Evolutionary conservation across 495 filamentous ascomycete species (phyloP), one percentile per base, ranked within the genome.

Genomic region (Aspergillus conjunctus): DNA sequence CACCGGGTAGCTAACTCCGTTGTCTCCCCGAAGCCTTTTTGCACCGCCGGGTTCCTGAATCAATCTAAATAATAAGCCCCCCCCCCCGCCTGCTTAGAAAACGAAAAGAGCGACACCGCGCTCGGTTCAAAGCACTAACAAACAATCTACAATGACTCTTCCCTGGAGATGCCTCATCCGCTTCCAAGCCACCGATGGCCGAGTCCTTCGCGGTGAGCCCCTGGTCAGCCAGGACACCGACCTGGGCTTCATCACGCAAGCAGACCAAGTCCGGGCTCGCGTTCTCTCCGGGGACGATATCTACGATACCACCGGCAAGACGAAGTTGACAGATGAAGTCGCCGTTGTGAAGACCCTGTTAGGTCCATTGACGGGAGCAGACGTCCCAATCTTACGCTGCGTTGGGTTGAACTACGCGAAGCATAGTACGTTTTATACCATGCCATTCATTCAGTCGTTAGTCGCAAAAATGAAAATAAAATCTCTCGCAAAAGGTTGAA

Each of bases 111-210:
- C n/a, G n/a, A n/a, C n/a, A n/a, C n/a, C n/a, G n/a, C n/a, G n/a
- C n/a, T n/a, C n/a, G n/a, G n/a, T n/a, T n/a, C n/a, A n/a, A n/a
- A n/a, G n/a, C n/a, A n/a, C n/a, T n/a, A n/a, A n/a, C n/a, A n/a
- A n/a, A n/a, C 3, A 7, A 46, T 46, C 18, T 21, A 51, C 49
- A 10, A 63, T 63, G 60, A 45, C 31, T 51, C 39, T 59, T 56
- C 48, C 69, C 56, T 82, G 80, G 80, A 57, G 73, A 58, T 73
- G 80, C 51, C 69, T 83, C 0, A 78, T 83, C 26, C 76, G 80
- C 30, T 83, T 81, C 61, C 69, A 70, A 14, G 72, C 76, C 22
- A 72, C 73, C 1, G 75, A 78, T 48, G 74, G 73, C 34, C 66
- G 71, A 2, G 68, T 75, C 7, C 71, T 75, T n/a, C 72, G 67